Evolutionary conservation across 371 early-diverging fungal genomes (phyloP).

Genomic region (Catenaria anguillulae): DNA sequence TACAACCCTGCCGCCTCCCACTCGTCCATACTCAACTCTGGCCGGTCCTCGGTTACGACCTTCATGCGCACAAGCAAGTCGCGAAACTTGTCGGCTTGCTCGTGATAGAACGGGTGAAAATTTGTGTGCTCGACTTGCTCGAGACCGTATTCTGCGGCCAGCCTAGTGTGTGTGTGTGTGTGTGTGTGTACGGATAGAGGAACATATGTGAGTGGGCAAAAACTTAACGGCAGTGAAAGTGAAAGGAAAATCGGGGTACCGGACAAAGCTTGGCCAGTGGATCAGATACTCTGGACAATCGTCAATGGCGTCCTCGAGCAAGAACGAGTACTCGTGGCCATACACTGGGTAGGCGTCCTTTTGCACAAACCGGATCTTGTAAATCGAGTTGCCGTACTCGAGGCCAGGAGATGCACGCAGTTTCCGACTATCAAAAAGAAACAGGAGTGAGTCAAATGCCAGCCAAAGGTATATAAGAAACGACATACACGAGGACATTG

Average conservation of each 20-base stretch:
- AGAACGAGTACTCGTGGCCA: slow-evolving; percentile 85
- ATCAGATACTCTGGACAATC: slow-evolving; percentile 96
- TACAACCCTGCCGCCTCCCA: slow-evolving; percentile 83
- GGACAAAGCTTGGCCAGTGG: slow-evolving; percentile 59
- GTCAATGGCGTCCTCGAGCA: slow-evolving; percentile 89
- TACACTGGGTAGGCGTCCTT: slow-evolving; percentile 42
- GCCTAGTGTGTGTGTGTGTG: slow-evolving; percentile 17
- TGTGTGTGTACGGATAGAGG: background rate
- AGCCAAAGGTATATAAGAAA: background rate
- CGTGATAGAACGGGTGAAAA: slow-evolving; percentile 68
- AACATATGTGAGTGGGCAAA: too few species aligned
- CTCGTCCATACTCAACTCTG: slow-evolving; percentile 55
- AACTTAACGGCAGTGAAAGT: background rate
- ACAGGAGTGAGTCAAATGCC: background rate
- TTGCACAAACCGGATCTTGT: slow-evolving; percentile 62
- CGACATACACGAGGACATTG: slow-evolving; percentile 63
- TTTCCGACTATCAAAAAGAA: slow-evolving; percentile 7
- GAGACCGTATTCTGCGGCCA: slow-evolving; percentile 75
- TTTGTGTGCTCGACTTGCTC: slow-evolving; percentile 45
- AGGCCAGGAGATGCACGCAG: slow-evolving; percentile 25
- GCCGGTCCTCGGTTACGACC: slow-evolving; percentile 51
- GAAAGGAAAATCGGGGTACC: slow-evolving; percentile 25
- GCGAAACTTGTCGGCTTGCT: slow-evolving; percentile 33
- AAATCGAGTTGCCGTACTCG: slow-evolving; percentile 73
- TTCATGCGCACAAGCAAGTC: slow-evolving; percentile 61